Conservation (phyloP, 257 asterid species). For the Jasminum sambac region DNA sequence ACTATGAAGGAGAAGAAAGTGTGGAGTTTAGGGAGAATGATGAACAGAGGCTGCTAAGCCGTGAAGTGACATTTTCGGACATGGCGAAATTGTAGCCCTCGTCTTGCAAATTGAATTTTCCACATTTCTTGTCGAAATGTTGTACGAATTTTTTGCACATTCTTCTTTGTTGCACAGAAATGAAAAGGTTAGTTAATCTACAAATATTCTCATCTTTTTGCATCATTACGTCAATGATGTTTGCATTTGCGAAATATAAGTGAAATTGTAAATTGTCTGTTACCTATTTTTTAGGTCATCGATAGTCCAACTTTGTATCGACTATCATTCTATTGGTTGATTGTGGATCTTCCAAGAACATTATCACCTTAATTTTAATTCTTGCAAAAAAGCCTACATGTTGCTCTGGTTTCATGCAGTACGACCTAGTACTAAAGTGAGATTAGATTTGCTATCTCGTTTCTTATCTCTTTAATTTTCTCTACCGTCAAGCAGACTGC, state of each 20-base stretch:
- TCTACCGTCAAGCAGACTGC: too few species aligned
- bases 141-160: background rate
- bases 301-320: background rate
- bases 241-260: background rate
- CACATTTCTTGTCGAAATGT: background rate
- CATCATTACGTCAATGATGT: background rate
- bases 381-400: background rate
- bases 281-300: background rate
- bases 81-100: constrained; percentile 19
- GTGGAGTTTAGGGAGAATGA: constrained; percentile 48
- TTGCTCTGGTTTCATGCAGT: background rate
- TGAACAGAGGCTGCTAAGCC: constrained; percentile 47
- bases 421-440: background rate
- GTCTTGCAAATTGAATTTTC: background rate
- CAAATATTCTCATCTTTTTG: background rate
- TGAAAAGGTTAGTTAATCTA: background rate
- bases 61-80: constrained; percentile 31
- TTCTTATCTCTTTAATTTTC: too few species aligned
- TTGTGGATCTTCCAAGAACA: background rate
- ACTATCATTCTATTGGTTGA: background rate
- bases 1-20: constrained; percentile 35
- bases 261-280: background rate
- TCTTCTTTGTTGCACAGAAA: background rate
- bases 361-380: background rate
- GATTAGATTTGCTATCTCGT: too few species aligned